phyloP scores from a whole-genome alignment of 2,329 filamentous ascomycete genomes.

The Cordyceps sp. region DNA sequence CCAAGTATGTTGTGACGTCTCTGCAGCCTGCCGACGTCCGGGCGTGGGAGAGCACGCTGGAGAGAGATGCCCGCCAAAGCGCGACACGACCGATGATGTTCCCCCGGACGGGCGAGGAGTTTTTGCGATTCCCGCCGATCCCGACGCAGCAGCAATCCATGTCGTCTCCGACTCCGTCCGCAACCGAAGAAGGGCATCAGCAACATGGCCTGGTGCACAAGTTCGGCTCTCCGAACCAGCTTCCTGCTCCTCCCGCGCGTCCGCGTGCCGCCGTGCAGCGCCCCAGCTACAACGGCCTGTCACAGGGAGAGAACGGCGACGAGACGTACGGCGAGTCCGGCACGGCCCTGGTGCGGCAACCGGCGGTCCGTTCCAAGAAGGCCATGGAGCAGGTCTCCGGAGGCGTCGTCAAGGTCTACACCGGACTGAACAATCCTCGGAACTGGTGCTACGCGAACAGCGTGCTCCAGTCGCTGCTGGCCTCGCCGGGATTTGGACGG shows the following conservation, averaged over 20 bases:
- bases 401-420: constrained; percentile 11
- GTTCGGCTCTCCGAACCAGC: constrained; percentile 26
- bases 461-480: constrained; percentile 69
- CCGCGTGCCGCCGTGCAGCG: constrained; percentile 52
- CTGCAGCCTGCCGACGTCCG: constrained; percentile 68
- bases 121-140: constrained; percentile 65
- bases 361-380: constrained; percentile 20
- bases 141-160: constrained; percentile 45
- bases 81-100: constrained; percentile 35
- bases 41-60: constrained; percentile 62
- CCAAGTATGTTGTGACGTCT: constrained; percentile 40
- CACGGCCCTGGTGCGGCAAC: constrained; percentile 17
- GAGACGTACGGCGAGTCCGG: constrained; percentile 20
- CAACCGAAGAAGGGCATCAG: constrained; percentile 7
- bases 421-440: constrained; percentile 65
- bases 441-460: constrained; percentile 88
- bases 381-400: constrained; percentile 23
- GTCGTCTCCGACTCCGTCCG: constrained; percentile 22
- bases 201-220: constrained; percentile 14
- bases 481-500: constrained; percentile 51
- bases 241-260: constrained; percentile 42
- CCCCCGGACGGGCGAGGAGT: constrained; percentile 64
- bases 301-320: constrained; percentile 18
- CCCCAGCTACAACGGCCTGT: constrained; percentile 66
- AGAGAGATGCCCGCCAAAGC: constrained; percentile 39